These are phyloP conservation scores for Bidens hawaiensis DNA, from an alignment of 140 eudicot species.

Conservation along the genomic window DNA sequence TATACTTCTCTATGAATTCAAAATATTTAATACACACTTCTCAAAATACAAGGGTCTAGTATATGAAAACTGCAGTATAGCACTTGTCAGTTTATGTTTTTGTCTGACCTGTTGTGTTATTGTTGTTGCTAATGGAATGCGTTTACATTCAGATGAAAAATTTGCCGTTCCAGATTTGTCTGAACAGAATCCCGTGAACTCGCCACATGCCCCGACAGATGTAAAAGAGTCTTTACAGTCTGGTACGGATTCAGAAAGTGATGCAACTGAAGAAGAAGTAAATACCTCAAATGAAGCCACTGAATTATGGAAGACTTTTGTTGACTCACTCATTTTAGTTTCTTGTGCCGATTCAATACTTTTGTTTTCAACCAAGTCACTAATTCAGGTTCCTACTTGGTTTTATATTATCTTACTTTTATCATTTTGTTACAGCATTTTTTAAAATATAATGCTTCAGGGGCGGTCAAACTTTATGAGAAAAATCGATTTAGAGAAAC, in stretches of 20 bases:
- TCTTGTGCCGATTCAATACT: conserved; percentile 63
- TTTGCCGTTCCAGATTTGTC: conserved; percentile 42
- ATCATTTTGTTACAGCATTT: conserved; percentile 9
- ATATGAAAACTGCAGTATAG: not conserved
- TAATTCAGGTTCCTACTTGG: conserved; percentile 56
- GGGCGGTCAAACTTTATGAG: conserved; percentile 37
- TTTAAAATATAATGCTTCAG: conserved; percentile 30
- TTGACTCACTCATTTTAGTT: conserved; percentile 60
- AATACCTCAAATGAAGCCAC: conserved; percentile 25
- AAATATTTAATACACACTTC: not conserved
- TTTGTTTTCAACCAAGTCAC: conserved; percentile 54
- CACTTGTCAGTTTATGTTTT: conserved; percentile 1
- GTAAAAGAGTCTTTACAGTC: conserved; percentile 30
- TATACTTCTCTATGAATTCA: not conserved
- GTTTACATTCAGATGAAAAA: conserved; percentile 52
- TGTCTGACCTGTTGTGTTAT: conserved; percentile 12
- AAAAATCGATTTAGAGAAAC: conserved; percentile 49
- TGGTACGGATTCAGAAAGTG: conserved; percentile 25
- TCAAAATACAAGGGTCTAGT: not conserved
- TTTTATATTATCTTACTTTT: conserved; percentile 11
- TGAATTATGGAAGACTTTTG: conserved; percentile 33
- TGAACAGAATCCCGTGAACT: conserved; percentile 27
- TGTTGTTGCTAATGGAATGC: conserved; percentile 11
- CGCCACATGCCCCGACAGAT: conserved; percentile 41
- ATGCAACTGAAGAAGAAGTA: conserved; percentile 28